Conservation (phyloP, 768 basidiomycete genomes). For the Naganishia kalamii region DNA sequence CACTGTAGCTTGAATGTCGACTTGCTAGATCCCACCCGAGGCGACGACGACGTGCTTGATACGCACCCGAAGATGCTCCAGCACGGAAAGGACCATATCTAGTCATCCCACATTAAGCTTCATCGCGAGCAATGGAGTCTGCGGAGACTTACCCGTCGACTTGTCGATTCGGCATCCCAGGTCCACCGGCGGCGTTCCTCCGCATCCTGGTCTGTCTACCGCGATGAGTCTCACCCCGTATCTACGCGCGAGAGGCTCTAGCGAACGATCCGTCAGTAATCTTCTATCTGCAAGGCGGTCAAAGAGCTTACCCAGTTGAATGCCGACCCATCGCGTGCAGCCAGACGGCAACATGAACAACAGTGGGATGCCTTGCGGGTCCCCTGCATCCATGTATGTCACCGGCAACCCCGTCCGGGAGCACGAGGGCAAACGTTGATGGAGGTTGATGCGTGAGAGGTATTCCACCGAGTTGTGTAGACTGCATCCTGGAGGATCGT, state of each 20-base stretch:
- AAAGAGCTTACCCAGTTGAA: neutral
- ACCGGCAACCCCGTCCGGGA: conserved; percentile 33
- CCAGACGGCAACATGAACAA: conserved; percentile 36
- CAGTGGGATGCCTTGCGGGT: conserved; percentile 33
- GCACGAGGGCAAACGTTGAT: conserved; percentile 27
- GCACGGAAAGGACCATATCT: conserved; percentile 38
- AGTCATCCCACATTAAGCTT: neutral
- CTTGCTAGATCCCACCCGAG: conserved; percentile 40
- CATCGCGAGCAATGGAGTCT: neutral
- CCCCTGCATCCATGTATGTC: conserved; percentile 35
- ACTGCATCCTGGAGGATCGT: neutral
- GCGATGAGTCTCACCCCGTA: conserved; percentile 37
- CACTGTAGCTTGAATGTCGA: neutral
- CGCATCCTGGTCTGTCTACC: conserved; percentile 39
- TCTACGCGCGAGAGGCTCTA: conserved; percentile 33
- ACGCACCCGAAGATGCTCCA: conserved; percentile 33
- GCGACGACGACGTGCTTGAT: conserved; percentile 32
- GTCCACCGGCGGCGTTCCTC: conserved; percentile 32
- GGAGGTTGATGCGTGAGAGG: conserved; percentile 31
- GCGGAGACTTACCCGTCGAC: conserved; percentile 29
- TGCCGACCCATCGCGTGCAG: conserved; percentile 36
- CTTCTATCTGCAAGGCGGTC: neutral
- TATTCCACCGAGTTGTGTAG: conserved; percentile 21
- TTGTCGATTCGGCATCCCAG: conserved; percentile 30
- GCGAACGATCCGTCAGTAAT: neutral